Evolutionary conservation across 495 filamentous ascomycete genomes (phyloP), one percentile per base, ranked within the genome.

Genomic region (Saxispiralis lemnorum): DNA sequence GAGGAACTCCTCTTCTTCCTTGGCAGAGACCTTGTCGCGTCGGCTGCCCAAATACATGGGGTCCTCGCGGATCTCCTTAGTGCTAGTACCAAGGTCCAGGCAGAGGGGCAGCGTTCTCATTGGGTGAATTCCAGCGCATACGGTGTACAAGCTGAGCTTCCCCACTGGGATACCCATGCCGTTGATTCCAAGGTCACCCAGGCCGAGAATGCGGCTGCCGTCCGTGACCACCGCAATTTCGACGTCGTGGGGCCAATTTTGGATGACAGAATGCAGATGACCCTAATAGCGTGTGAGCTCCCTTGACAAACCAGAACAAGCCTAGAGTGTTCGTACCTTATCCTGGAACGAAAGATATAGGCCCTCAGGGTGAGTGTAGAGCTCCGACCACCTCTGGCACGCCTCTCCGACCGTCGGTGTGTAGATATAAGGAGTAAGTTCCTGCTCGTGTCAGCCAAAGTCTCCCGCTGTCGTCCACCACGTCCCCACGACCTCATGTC

Each of bases 211-310:
- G 44, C 89, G 79, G 48, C 86, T 94, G 39, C 89, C 89, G 65
- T 97, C 89, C 35, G 89, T 97, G 48, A 97, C 83, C 56, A 92
- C 86, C 55, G 85, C 88, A 58, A 97, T 97, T 60, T 94, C 86
- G 16, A 89, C 85, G 46, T 85, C 74, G 16, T 86, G 76, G 18
- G 83, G 85, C 86, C 86, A 94, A 59, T 94, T 93, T 59, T 76
- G 66, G 48, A 94, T 76, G 51, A 94, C 83, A 7, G 79, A 75
- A 40, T 71, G 69, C 46, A 94, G 76, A 43, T 86, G 82, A 46
- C 83, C 83, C 14, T 78, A 73, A 38, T 28, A 4, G 24, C 4
- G 9, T 28, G 24, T 28, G 5, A 28, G 24, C 24, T 28, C 24
- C n/a, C n/a, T n/a, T 28, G 24, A 28, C 24, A 9, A 28, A 28